Percentiles rank a stretch among this genome's conserved stretches.
phyloP scores from a whole-genome alignment of 2,329 filamentous ascomycete genomes.

The Colletotrichum chlorophyti region DNA sequence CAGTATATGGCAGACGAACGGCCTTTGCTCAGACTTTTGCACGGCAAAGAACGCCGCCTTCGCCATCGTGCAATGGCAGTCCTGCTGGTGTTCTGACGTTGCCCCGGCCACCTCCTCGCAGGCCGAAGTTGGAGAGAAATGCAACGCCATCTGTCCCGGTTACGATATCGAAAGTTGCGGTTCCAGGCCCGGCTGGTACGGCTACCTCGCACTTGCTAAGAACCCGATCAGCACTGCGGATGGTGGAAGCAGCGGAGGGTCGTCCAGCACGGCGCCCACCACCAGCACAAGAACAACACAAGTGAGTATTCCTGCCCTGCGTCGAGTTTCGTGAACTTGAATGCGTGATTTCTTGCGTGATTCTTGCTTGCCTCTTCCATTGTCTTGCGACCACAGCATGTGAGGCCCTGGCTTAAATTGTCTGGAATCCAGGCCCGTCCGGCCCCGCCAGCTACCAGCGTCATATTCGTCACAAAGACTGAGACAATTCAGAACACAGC shows the following conservation, averaged over 20 bases:
- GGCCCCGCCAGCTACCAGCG: slow-evolving; percentile 32
- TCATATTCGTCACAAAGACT: slow-evolving; percentile 32
- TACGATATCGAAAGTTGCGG: slow-evolving; percentile 71
- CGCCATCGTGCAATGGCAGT: slow-evolving; percentile 68
- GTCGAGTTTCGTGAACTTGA: slow-evolving; percentile 3
- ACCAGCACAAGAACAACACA: slow-evolving; percentile 34
- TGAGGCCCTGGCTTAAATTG: slow-evolving; percentile 28
- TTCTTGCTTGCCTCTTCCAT: slow-evolving; percentile 9
- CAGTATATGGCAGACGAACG: slow-evolving; percentile 71
- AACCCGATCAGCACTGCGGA: slow-evolving; percentile 62
- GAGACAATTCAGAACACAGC: slow-evolving; percentile 44
- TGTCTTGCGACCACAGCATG: slow-evolving; percentile 10
- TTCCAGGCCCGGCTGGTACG: slow-evolving; percentile 54
- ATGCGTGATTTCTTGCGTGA: slow-evolving; percentile 28
- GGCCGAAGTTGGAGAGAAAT: slow-evolving; percentile 47
- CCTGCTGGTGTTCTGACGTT: slow-evolving; percentile 80
- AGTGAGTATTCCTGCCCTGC: slow-evolving; percentile 17
- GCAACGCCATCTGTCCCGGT: slow-evolving; percentile 70
- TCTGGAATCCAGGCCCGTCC: slow-evolving; percentile 34
- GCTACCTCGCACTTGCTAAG: slow-evolving; percentile 66
- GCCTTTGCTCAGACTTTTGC: slow-evolving; percentile 70
- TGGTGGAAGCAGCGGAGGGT: slow-evolving; percentile 19
- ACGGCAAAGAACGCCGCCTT: slow-evolving; percentile 62
- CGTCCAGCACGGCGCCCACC: slow-evolving; percentile 27
- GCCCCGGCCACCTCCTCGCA: slow-evolving; percentile 56